Base-by-base conservation (phyloP, 1,284 basidiomycete species). In the Wallemia hederae region DNA sequence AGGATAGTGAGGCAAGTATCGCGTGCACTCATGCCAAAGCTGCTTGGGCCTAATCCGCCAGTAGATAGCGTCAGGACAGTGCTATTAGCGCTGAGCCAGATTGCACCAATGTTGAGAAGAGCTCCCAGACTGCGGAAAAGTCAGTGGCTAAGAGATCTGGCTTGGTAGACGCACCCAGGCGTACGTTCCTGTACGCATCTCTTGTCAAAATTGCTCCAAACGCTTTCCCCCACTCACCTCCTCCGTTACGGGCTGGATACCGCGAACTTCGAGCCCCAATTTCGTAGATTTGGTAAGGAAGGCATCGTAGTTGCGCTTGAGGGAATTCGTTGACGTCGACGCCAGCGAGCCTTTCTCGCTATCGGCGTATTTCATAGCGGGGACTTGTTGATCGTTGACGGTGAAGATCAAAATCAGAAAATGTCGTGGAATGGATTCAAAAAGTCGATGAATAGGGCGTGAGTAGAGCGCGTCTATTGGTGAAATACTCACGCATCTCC, bases 1-100 rank as follows among this genome's bases (percentile, higher is more conserved):
- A 85, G 69, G 64, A 86, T 85, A 59, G 80, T 75, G 0, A 86
- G 72, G 65, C 78, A 82, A 5, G 82, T 76, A 67, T 85, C 81
- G 33, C 80, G 76, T 27, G 83, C 72, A 1, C 80, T 75, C n/a
- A 86, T 73, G 7, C 76, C 78, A 63, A 78, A 86, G 0, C 77
- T 72, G 15, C 78, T 70, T 5, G 82, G 82, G 0, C 83, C 84
- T 0, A 85, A 71, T 0, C 81, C 79, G 3, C 84, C 85, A 1
- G 81, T 73, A 56, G 83, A 85, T 66, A 87, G 83, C 0, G 82
- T 83, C 64, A 69, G 66, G 61, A 85, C 80, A 65, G 56, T 58
- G 2, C 14, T 24, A n/a, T 58, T 58, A 14, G 56, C 25, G 24
- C 25, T 27, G 19, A 58, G 11, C 56, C 56, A 58, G 19, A 58